These are phyloP conservation scores for Sequoiadendron giganteum DNA, from an alignment of 75 land plant species.

Conservation along the genomic window DNA sequence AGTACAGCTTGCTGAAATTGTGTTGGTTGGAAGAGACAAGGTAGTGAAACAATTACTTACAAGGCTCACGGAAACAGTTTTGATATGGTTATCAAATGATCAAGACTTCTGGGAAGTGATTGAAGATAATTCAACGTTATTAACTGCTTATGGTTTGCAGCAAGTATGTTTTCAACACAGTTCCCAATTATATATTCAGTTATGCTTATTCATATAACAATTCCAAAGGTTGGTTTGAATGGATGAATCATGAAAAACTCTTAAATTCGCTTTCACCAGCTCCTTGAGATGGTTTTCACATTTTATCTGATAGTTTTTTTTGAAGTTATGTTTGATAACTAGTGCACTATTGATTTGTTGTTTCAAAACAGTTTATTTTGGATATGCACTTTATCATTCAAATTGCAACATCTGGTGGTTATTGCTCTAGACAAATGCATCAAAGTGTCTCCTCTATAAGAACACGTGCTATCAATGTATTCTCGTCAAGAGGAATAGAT, in stretches of 20 bases:
- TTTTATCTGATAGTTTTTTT: conserved; percentile 1
- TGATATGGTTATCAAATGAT: conserved; percentile 74
- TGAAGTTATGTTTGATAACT: conserved; percentile 10
- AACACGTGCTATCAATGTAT: conserved; percentile 68
- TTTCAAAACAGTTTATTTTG: conserved; percentile 59
- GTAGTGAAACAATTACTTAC: conserved; percentile 63
- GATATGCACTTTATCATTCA: conserved; percentile 91
- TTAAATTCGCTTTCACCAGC: background rate
- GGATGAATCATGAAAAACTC: background rate
- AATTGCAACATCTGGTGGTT: conserved; percentile 68
- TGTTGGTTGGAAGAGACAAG: conserved; percentile 77
- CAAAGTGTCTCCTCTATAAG: conserved; percentile 57
- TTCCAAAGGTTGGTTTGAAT: background rate
- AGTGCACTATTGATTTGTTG: background rate
- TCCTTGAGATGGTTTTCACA: background rate
- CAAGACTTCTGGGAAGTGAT: conserved; percentile 87
- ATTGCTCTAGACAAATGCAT: conserved; percentile 62
- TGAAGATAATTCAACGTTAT: conserved; percentile 59
- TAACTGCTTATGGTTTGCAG: conserved; percentile 71
- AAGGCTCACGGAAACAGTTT: conserved; percentile 70
- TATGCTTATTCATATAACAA: background rate
- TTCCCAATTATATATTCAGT: background rate
- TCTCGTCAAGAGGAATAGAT: conserved; percentile 67
- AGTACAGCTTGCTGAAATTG: conserved; percentile 66
- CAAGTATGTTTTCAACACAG: conserved; percentile 49